A percentile compares a stretch with the other conserved stretches of the same genome.
Evolutionary conservation across 495 filamentous ascomycete genomes (phyloP).

Genomic region (Aspergillus hancockii): DNA sequence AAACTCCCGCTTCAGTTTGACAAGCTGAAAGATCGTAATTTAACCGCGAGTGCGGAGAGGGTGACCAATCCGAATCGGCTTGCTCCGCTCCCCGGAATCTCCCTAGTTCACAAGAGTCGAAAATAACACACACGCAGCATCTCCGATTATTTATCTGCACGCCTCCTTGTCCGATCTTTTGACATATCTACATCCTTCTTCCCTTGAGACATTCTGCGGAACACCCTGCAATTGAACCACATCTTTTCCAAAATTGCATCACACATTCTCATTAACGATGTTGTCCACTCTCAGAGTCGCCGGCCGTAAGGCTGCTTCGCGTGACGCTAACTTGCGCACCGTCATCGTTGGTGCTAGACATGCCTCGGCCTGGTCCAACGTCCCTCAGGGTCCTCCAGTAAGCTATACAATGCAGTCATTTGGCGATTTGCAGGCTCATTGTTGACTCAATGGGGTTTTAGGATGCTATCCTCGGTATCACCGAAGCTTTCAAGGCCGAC

Average conservation of each 20-base stretch:
- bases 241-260: conserved; percentile 14
- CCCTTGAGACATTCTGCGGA: neutral
- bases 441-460: conserved; percentile 33
- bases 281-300: conserved; percentile 58
- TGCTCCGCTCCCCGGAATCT: conserved; percentile 27
- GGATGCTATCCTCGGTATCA: conserved; percentile 93
- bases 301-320: conserved; percentile 53
- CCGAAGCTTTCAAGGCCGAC: conserved; percentile 98
- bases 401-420: conserved; percentile 34
- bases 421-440: conserved; percentile 21
- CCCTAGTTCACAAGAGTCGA: conserved; percentile 44
- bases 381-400: conserved; percentile 92
- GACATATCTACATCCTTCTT: conserved; percentile 21
- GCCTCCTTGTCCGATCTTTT: conserved; percentile 23
- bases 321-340: conserved; percentile 47
- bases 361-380: conserved; percentile 83
- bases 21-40: conserved; percentile 5
- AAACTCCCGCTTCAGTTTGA: neutral
- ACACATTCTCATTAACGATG: conserved; percentile 40
- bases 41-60: conserved; percentile 20
- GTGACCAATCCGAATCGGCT: conserved; percentile 27
- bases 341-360: conserved; percentile 59
- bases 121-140: conserved; percentile 34
- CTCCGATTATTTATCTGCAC: conserved; percentile 35
- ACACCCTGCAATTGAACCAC: conserved; percentile 8